phyloP scores from a whole-genome alignment of 2,329 filamentous ascomycete species.

The Dichotomopilus funicola region DNA sequence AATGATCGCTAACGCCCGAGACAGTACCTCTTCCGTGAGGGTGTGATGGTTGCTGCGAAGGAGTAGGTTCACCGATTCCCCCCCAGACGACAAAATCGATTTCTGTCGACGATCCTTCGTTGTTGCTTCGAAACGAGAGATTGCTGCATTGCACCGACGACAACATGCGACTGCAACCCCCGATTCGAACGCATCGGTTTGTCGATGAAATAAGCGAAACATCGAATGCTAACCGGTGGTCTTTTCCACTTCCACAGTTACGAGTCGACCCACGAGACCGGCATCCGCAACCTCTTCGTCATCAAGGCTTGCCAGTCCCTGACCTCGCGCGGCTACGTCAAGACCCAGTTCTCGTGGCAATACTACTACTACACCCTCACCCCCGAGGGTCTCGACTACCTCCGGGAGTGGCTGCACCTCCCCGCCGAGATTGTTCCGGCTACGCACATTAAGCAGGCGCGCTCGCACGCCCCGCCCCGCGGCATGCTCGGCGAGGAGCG shows the following conservation, averaged over 20 bases:
- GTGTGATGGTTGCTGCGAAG: constrained; percentile 96
- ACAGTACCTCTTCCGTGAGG: constrained; percentile 76
- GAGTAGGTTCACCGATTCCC: constrained; percentile 52
- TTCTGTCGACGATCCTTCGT: neutral
- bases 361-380: constrained; percentile 99
- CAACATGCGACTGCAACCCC: constrained; percentile 5
- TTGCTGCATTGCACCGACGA: constrained; percentile 5
- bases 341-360: constrained; percentile 99
- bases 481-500: constrained; percentile 92
- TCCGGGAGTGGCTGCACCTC: constrained; percentile 99
- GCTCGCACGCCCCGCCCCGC: constrained; percentile 93
- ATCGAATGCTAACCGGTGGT: constrained; percentile 19
- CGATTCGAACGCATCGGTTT: neutral
- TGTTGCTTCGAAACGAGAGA: neutral
- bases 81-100: neutral
- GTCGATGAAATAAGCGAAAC: neutral
- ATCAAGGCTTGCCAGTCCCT: constrained; percentile 99
- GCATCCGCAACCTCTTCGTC: constrained; percentile 99
- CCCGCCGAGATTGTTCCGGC: constrained; percentile 98
- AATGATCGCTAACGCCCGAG: constrained; percentile 23
- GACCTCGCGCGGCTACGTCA: constrained; percentile 95
- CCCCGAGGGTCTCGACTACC: constrained; percentile 99
- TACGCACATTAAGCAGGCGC: constrained; percentile 99
- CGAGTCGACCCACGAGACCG: constrained; percentile 71
- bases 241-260: constrained; percentile 23